A percentile compares a stretch with the other conserved stretches of the same genome.
Conservation (phyloP, 2,329 filamentous ascomycete species). For the Alternaria infectoria region DNA sequence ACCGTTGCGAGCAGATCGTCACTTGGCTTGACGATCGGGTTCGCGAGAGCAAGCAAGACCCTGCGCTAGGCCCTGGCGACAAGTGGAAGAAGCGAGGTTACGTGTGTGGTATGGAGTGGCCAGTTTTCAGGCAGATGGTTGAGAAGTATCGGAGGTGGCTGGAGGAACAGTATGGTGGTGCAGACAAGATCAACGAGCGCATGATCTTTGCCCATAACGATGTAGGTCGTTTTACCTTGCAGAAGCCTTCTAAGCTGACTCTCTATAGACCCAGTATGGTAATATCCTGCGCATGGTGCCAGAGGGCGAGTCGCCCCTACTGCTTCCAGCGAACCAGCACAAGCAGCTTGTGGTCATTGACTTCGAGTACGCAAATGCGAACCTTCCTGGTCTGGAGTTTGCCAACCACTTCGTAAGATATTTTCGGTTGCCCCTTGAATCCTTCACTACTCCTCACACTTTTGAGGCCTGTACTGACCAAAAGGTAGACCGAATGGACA, state of each 20-base stretch:
- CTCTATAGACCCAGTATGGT: constrained; percentile 86
- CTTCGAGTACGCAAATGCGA: constrained; percentile 95
- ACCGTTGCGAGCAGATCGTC: constrained; percentile 67
- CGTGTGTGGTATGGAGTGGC: constrained; percentile 85
- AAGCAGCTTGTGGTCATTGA: constrained; percentile 97
- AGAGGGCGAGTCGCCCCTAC: constrained; percentile 76
- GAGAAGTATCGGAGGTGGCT: constrained; percentile 79
- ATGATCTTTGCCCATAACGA: constrained; percentile 98
- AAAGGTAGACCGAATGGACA: constrained; percentile 79
- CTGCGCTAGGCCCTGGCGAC: constrained; percentile 51
- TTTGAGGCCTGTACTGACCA: neutral
- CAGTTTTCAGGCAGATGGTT: constrained; percentile 74
- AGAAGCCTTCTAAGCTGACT: constrained; percentile 9
- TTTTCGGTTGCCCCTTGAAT: neutral
- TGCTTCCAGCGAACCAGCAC: constrained; percentile 89
- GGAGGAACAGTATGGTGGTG: constrained; percentile 72
- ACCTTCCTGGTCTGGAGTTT: constrained; percentile 85
- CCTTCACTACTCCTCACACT: neutral
- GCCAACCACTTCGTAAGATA: constrained; percentile 86
- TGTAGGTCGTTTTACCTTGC: constrained; percentile 61
- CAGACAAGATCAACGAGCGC: constrained; percentile 70
- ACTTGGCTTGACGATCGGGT: constrained; percentile 69
- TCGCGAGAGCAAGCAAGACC: constrained; percentile 35
- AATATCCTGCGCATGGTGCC: constrained; percentile 86
- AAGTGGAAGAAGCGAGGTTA: constrained; percentile 74